These are phyloP conservation scores for Talaromyces borbonicus DNA, from an alignment of 495 filamentous ascomycete species.

Conservation along the genomic window DNA sequence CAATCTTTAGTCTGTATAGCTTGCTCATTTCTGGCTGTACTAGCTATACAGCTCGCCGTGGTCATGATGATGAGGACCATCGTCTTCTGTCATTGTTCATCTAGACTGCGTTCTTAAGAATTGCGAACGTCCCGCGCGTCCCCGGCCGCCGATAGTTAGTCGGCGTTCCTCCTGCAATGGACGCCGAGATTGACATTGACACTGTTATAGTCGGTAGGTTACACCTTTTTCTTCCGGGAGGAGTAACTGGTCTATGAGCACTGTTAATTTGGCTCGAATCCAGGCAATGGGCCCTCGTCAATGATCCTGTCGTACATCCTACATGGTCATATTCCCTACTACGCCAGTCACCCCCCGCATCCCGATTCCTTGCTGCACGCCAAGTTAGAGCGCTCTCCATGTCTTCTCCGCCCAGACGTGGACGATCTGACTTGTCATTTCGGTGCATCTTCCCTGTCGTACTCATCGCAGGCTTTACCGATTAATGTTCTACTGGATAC, in stretches of 20 bases:
- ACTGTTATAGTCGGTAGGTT: conserved; percentile 40
- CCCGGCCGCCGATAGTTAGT: too few species aligned
- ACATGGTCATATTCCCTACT: conserved; percentile 54
- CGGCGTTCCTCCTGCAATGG: background rate
- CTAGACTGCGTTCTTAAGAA: background rate
- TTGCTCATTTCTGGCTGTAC: too few species aligned
- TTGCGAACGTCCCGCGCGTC: background rate
- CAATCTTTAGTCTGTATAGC: too few species aligned
- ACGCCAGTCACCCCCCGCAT: conserved; percentile 43
- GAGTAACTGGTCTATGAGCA: too few species aligned
- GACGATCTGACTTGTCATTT: conserved; percentile 50
- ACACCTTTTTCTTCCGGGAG: conserved; percentile 9
- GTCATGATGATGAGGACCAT: background rate
- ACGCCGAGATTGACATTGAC: conserved; percentile 22
- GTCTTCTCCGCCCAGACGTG: conserved; percentile 35
- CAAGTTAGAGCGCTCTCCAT: conserved; percentile 36
- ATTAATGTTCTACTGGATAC: conserved; percentile 58
- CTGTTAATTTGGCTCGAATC: conserved; percentile 7
- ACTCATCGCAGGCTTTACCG: conserved; percentile 56
- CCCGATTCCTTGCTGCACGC: conserved; percentile 50
- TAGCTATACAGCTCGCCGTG: too few species aligned
- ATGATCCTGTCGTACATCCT: conserved; percentile 60
- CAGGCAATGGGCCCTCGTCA: conserved; percentile 56
- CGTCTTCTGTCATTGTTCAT: background rate
- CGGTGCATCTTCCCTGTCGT: conserved; percentile 48